phyloP scores from a whole-genome alignment of 2,329 filamentous ascomycete genomes.

The Aspergillus tubingensis region DNA sequence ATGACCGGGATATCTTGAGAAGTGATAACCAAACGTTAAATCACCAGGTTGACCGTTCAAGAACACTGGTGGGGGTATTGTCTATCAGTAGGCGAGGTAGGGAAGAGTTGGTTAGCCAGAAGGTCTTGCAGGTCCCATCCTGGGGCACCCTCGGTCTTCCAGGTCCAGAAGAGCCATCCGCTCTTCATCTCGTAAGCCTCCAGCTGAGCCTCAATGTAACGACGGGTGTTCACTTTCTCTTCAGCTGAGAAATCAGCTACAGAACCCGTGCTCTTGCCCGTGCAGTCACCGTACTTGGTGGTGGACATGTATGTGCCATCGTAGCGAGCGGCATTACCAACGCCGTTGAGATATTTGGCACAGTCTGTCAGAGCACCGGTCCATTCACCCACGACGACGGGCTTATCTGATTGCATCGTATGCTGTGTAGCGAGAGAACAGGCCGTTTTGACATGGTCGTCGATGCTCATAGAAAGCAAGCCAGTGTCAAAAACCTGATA shows the following conservation, averaged over 20 bases:
- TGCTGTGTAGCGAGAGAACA: conserved; percentile 57
- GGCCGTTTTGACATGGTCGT: conserved; percentile 57
- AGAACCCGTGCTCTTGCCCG: conserved; percentile 49
- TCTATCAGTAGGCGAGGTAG: conserved; percentile 42
- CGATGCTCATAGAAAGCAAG: conserved; percentile 52
- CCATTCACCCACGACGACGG: conserved; percentile 70
- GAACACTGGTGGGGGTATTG: conserved; percentile 37
- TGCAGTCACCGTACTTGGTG: conserved; percentile 57
- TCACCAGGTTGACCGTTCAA: not conserved
- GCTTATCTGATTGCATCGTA: conserved; percentile 59
- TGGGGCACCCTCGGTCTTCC: conserved; percentile 52
- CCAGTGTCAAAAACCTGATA: conserved; percentile 64
- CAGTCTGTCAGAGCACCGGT: conserved; percentile 66
- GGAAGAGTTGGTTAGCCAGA: conserved; percentile 50
- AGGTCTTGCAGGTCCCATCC: conserved; percentile 53
- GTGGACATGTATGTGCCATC: conserved; percentile 55
- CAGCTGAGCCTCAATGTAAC: conserved; percentile 50
- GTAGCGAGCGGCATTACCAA: conserved; percentile 61
- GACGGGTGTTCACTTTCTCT: conserved; percentile 42
- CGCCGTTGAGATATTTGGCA: conserved; percentile 57
- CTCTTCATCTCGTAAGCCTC: conserved; percentile 46
- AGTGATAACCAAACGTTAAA: not conserved
- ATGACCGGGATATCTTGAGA: not conserved
- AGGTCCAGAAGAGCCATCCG: conserved; percentile 55
- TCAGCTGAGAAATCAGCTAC: conserved; percentile 47